Conservation (phyloP, 768 basidiomycete species). For the Chalciporus chontae region DNA sequence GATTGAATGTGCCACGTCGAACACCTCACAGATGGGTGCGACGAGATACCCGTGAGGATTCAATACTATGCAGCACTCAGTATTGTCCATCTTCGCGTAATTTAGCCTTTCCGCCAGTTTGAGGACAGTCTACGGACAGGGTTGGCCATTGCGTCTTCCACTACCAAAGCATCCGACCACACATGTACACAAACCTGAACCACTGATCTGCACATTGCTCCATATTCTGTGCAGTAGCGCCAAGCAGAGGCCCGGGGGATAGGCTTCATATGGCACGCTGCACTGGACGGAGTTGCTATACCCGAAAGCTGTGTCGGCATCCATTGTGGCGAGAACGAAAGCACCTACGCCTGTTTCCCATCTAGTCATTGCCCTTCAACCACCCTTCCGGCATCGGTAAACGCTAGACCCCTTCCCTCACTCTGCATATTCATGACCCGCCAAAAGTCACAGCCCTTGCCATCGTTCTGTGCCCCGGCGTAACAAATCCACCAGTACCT, state of each 20-base stretch:
- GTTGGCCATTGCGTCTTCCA: neutral
- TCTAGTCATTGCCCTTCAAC: neutral
- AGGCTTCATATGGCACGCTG: neutral
- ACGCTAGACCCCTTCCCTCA: conserved; percentile 60
- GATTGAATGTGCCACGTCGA: conserved; percentile 3
- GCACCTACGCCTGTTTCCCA: conserved; percentile 5
- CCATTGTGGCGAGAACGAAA: neutral
- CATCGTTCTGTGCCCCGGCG: conserved; percentile 78
- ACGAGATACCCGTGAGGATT: neutral
- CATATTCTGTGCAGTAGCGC: neutral
- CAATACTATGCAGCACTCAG: neutral
- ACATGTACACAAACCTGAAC: no score
- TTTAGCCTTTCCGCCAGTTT: neutral
- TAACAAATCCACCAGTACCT: conserved; percentile 78
- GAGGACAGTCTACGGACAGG: conserved; percentile 2
- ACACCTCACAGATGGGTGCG: conserved; percentile 2
- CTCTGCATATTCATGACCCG: conserved; percentile 63
- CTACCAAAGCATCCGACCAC: no score
- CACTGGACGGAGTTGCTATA: neutral
- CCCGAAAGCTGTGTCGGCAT: conserved; percentile 1
- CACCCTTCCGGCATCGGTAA: conserved; percentile 18
- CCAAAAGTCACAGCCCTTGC: conserved; percentile 78
- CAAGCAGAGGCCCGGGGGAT: neutral
- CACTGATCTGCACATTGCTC: neutral
- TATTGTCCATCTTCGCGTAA: neutral